Evolutionary conservation across 371 early-diverging fungal species (phyloP), one percentile per base, ranked within the genome.

Genomic region (Dichotomocladium elegans): DNA sequence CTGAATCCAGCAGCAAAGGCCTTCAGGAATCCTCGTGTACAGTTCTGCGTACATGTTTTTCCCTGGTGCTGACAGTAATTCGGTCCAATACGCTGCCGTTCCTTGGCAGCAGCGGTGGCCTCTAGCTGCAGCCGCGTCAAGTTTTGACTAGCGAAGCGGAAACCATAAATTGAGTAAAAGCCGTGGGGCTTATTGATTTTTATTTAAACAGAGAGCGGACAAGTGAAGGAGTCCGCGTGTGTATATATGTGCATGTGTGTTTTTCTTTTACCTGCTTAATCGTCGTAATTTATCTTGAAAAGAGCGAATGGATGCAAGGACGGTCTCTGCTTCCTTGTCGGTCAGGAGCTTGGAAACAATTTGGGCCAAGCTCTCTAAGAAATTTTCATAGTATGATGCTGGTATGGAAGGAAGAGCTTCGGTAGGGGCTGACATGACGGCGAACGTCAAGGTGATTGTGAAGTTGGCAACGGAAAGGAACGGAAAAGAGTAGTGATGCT

Each of bases 261-360:
- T 33, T 33, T 33, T 14, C 14, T 33, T 29, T 27, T 61, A 82
- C 82, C 86, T 86, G 76, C 82, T 84, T 14, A 87, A 59, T 25
- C 85, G 77, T 60, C 79, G 77, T 4, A 90, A 70, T 27, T 77
- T 81, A 53, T 84, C 81, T 61, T 90, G 88, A 58, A 90, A 87
- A 33, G 74, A 70, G 10, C 74, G 81, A 53, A 90, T 82, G n/a
- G 85, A 82, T 1, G 70, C 47, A 37, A 88, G 71, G 26, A 88
- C 80, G 8, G 74, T 63, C 58, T 90, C 93, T 1, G 90, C 90
- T 59, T 93, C 93, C 35, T 77, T 77, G 68, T 91, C 88, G 10
- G 93, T 90, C 53, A 93, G 69, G 22, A 89, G 81, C 61, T 80
- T 77, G 42, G 87, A 86, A 48, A 88, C 70, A 41, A 93, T 60